Base-by-base conservation (phyloP, 805 yeast species). In the Maudiozyma serrabonitensis region DNA sequence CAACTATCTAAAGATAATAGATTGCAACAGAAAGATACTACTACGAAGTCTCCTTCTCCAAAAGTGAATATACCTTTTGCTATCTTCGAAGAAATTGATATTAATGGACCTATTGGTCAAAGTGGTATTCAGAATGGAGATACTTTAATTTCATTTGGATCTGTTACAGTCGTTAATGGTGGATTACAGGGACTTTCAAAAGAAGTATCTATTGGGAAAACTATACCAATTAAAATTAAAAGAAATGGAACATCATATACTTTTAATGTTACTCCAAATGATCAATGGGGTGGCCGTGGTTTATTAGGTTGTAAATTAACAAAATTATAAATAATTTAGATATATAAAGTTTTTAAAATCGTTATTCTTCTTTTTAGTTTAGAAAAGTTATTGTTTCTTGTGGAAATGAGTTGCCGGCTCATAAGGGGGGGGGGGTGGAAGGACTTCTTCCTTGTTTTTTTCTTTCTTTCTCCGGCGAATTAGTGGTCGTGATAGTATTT, bases 31-130 rank as follows among this genome's bases (percentile, higher is more conserved):
- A 35, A 35, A 2, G 18, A 6, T n/a, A 35, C 1, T 34, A 13
- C 38, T 6, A 16, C 9, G 2, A 28, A 28, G 12, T 11, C n/a
- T n/a, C n/a, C n/a, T n/a, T n/a, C n/a, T n/a, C n/a, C n/a, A n/a
- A n/a, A n/a, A n/a, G n/a, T n/a, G n/a, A n/a, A n/a, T 4, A 54
- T 75, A 1, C 83, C 88, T 11, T 82, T 81, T 69, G 86, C 85
- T 0, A 45, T 58, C 4, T 76, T 83, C 7, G 64, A 67, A 11
- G 73, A 75, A 25, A 80, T 86, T 11, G 72, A 70, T 0, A 58
- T 62, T 0, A 60, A 60, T 21, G 74, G 87, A 11, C 93, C 95
- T 1, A 84, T 89, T 0, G 61, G 53, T 2, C 46, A 45, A 8
- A 75, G 81, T 0, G 89, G 91, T 1, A 66, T 87, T 18, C 54